Evolutionary conservation across 768 basidiomycete species (phyloP).

Genomic region (Cystofilobasidium ferigula): DNA sequence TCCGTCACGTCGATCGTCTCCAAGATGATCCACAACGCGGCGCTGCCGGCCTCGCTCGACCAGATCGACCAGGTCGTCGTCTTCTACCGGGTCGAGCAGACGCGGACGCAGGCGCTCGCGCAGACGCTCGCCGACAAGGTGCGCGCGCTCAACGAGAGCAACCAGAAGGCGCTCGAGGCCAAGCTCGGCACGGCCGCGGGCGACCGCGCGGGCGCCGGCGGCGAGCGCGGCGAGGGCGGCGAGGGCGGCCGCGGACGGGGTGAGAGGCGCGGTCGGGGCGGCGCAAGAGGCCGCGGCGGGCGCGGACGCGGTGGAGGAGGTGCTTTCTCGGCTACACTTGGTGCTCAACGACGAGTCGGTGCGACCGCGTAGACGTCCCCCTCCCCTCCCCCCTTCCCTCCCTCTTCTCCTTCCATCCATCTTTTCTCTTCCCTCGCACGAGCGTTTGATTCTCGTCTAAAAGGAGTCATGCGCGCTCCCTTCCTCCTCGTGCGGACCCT

Average conservation of each 20-base stretch:
- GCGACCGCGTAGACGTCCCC: constrained; percentile 3
- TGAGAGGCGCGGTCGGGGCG: constrained; percentile 1
- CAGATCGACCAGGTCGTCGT: constrained; percentile 80
- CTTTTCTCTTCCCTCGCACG: not conserved
- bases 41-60: constrained; percentile 78
- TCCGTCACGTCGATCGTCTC: constrained; percentile 83
- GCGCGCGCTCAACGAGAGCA: not conserved
- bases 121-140: constrained; percentile 72
- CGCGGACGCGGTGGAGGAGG: constrained; percentile 23
- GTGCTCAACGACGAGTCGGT: constrained; percentile 13
- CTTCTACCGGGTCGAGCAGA: constrained; percentile 82
- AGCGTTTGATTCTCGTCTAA: not conserved
- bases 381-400: not conserved
- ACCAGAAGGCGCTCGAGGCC: constrained; percentile 50
- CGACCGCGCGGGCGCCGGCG: constrained; percentile 43
- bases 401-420: not conserved
- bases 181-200: constrained; percentile 56
- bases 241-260: constrained; percentile 36
- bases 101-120: constrained; percentile 79
- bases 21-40: constrained; percentile 98
- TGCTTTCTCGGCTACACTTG: constrained; percentile 19
- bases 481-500: not conserved
- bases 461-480: not conserved
- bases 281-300: constrained; percentile 30
- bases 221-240: constrained; percentile 43